These are phyloP conservation scores for Massariosphaeria phaeospora DNA, from an alignment of 495 filamentous ascomycete genomes.

Conservation along the genomic window DNA sequence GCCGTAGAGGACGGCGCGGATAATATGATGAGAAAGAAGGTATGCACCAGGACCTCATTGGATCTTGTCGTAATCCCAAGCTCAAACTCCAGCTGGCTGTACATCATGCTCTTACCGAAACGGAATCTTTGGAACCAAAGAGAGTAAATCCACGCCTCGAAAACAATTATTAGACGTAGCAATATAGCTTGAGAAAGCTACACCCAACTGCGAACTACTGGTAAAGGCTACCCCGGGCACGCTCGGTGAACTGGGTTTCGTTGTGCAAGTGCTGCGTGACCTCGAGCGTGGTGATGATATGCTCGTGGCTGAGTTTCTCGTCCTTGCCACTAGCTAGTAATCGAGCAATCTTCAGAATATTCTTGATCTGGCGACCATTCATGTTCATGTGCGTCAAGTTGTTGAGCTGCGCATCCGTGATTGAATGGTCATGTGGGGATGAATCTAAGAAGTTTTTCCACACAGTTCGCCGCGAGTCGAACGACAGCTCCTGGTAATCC, in stretches of 20 bases:
- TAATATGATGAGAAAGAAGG: no score
- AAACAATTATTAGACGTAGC: no score
- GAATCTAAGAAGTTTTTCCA: slow-evolving; percentile 47
- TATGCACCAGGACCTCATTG: no score
- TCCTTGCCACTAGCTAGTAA: slow-evolving; percentile 42
- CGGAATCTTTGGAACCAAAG: no score
- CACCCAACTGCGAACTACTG: no score
- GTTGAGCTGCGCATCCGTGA: slow-evolving; percentile 44
- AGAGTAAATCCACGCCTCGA: no score
- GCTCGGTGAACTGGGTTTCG: slow-evolving; percentile 26
- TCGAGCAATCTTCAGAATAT: slow-evolving; percentile 55
- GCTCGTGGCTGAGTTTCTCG: slow-evolving; percentile 39
- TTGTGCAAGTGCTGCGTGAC: slow-evolving; percentile 44
- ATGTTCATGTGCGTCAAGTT: slow-evolving; percentile 46
- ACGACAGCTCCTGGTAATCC: slow-evolving; percentile 40
- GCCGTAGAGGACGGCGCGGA: no score
- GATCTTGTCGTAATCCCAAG: no score
- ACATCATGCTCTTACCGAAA: no score
- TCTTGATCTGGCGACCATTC: slow-evolving; percentile 64
- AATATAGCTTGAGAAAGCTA: no score
- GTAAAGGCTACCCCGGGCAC: slow-evolving; percentile 17
- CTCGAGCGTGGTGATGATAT: slow-evolving; percentile 48
- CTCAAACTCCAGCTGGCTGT: no score
- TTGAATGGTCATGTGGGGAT: slow-evolving; percentile 31
- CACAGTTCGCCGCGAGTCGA: slow-evolving; percentile 33